Evolutionary conservation across 805 yeast genomes (phyloP), one percentile per base, ranked within the genome.

Genomic region (Pichia gijzeniarum): DNA sequence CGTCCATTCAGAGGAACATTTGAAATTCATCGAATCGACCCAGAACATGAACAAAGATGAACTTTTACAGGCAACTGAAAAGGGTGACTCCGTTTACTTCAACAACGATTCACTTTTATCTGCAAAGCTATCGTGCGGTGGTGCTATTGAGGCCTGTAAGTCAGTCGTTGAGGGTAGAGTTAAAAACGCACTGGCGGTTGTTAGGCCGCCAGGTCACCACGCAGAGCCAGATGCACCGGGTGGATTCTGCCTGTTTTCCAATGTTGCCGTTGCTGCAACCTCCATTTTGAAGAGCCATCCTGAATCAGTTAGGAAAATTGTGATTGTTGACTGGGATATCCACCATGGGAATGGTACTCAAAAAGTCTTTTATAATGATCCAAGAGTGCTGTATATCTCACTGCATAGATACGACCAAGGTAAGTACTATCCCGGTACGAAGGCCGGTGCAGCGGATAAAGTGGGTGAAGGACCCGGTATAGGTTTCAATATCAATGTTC

Each of bases 321-420:
- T 88, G 47, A 81, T 93, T 48, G 59, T 90, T 19, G 99, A 93
- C 64, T 93, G 99, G 99, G 99, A 93, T 64, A 89, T 93, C 40
- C 99, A 93, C 65, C 99, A 93, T 63, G 99, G 99, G 21, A 93
- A 93, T 63, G 99, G 99, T 34, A 93, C 99, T 1, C 99, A 93
- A 64, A 83, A 85, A 61, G 88, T 95, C 2, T 93, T 93, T 55
- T 78, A 78, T 53, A 77, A 86, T 52, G 96, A 93, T 60, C 95
- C 95, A 22, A 71, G 95, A 45, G 97, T 93, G 8, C 71, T 93
- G 31, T 93, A 93, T 64, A 79, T 93, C 38, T 90, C 98, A 0
- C 66, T 91, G 27, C 99, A 93, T 65, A 77, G 99, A 52, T 91
- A 85, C 61, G 98, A 93, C 58, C 78, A 83, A 52, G 98, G 95